Evolutionary conservation across 2,329 filamentous ascomycete species (phyloP).

Genomic region (Magnaporthiopsis poae): DNA sequence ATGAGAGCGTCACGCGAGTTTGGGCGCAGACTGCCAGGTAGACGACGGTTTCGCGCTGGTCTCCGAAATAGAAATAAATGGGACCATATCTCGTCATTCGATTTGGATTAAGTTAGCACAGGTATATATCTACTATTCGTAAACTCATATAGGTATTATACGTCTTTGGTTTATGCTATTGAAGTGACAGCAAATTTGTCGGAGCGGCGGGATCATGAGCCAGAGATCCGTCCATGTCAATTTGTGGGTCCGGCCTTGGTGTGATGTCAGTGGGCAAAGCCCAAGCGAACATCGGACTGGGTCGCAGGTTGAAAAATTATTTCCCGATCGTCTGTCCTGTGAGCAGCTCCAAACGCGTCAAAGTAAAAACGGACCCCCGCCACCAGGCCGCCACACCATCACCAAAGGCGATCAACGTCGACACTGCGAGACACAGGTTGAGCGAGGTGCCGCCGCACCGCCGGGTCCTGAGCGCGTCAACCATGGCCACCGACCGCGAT

Average conservation of each 20-base stretch:
- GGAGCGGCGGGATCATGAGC: no score
- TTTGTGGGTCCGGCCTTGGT: background rate
- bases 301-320: background rate
- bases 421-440: background rate
- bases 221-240: background rate
- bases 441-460: background rate
- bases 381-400: no score
- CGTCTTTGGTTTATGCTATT: no score
- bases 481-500: slow-evolving; percentile 7
- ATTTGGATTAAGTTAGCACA: background rate
- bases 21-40: background rate
- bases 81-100: background rate
- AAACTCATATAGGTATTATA: no score
- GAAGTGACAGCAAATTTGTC: no score
- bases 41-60: background rate
- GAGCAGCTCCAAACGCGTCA: no score
- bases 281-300: no score
- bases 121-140: background rate
- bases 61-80: background rate
- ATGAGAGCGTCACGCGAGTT: background rate
- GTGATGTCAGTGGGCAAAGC: background rate
- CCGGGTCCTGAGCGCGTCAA: background rate
- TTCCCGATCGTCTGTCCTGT: background rate
- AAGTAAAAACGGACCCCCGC: background rate
- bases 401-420: background rate